Evolutionary conservation across 441 rosid species (phyloP), one percentile per base, ranked within the genome.

Genomic region (Heliophila coronopifolia): DNA sequence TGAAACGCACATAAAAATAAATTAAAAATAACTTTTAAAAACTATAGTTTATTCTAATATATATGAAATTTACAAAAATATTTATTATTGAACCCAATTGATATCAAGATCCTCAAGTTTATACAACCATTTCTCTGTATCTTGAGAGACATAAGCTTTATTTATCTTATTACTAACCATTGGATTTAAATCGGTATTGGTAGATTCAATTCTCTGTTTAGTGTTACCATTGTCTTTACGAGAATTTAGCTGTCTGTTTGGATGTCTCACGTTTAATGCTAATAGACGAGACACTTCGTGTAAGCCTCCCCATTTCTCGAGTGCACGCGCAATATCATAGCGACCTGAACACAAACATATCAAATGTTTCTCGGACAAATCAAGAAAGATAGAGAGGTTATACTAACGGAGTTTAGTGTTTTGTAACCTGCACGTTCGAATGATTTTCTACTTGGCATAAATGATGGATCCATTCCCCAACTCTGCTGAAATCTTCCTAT

Each of bases 271-370:
- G 66, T 81, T 78, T n/a, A 92, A 78, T 1, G 89, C 73, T 50
- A 87, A 32, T 3, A 92, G 84, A 11, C 91, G 82, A 18, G 96
- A 83, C 11, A 87, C 95, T 73, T 92, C 91, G 24, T 73, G 94
- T 10, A 87, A 73, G 6, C 96, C 96, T 9, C 98, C 96, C 95
- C 98, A 92, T 70, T 87, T 92, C 83, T 92, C 98, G 14, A 87
- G 66, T 41, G 96, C 95, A 2, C 96, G 77, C 1, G 98, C 98
- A 15, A 92, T 92, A 74, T 87, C 96, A 39, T 83, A 92, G 8
- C 96, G 84, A 50, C 98, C 98, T 91, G 70, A 25, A 19, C 34
- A 16, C 3, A 26, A 26, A 8, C 39, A 38, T 47, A 5, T 24
- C 22, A 9, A 5, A n/a, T n/a, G n/a, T n/a, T 17, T 42, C 4